These are phyloP conservation scores for Ceratocystis albifundus DNA, from an alignment of 2,329 filamentous ascomycete genomes.

Conservation along the genomic window DNA sequence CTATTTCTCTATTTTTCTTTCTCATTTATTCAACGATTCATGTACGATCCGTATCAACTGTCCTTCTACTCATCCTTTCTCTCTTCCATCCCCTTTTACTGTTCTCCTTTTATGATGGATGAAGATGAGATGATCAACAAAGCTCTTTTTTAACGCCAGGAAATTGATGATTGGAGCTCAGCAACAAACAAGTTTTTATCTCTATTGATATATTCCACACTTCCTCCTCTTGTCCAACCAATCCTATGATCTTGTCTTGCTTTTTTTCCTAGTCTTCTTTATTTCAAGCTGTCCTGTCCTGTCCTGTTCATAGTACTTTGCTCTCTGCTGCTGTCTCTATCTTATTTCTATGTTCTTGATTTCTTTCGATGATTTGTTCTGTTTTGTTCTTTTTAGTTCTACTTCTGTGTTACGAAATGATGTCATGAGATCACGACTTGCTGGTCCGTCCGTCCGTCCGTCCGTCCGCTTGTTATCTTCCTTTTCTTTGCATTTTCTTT, in stretches of 20 bases:
- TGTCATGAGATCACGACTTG: constrained; percentile 8
- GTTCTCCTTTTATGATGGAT: constrained; percentile 8
- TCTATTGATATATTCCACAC: neutral
- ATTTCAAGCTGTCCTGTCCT: neutral
- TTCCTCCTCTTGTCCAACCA: neutral
- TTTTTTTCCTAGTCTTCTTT: neutral
- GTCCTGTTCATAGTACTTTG: constrained; percentile 10
- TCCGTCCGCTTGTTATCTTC: too few relatives aligned
- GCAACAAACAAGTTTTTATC: neutral
- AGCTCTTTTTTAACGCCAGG: neutral
- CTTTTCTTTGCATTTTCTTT: neutral
- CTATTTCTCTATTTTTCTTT: constrained; percentile 27
- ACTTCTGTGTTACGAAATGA: neutral
- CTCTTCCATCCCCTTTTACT: neutral
- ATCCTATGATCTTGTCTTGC: neutral
- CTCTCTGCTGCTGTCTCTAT: constrained; percentile 4
- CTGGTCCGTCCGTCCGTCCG: neutral
- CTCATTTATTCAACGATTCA: constrained; percentile 24
- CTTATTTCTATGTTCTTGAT: neutral
- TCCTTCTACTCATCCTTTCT: neutral
- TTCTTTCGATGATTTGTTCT: neutral
- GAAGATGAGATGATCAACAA: constrained; percentile 7
- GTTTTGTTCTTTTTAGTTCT: neutral
- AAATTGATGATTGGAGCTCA: constrained; percentile 9
- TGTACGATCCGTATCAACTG: constrained; percentile 10